Conservation (phyloP, 192 early-diverging fungal species). For the Backusella tuberculispora region DNA sequence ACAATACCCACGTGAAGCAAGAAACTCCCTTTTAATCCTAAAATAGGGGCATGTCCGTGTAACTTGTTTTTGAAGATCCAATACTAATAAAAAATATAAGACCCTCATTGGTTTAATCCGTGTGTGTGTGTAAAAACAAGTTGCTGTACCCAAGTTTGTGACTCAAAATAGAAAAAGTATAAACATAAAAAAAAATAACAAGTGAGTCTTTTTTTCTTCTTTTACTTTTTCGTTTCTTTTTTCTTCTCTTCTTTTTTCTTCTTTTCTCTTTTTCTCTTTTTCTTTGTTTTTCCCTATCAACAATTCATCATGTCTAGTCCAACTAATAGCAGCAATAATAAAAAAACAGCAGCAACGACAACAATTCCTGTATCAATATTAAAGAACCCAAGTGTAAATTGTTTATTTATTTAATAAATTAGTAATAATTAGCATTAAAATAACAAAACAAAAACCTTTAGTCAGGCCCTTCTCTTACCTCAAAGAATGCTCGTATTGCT, state of each 20-base stretch:
- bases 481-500: slow-evolving; percentile 23
- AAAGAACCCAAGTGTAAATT: slow-evolving; percentile 26
- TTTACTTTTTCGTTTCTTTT: no score
- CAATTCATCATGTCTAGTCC: slow-evolving; percentile 1
- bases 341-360: slow-evolving; percentile 15
- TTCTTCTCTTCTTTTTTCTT: neutral
- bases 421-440: neutral
- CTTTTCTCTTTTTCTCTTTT: neutral
- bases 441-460: neutral
- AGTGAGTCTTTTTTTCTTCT: neutral
- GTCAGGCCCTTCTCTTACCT: neutral
- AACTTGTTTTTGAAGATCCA: neutral
- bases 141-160: neutral
- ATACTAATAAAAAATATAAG: no score
- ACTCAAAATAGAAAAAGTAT: neutral
- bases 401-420: neutral
- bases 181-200: neutral
- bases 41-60: slow-evolving; percentile 14
- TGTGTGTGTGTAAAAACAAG: slow-evolving; percentile 7
- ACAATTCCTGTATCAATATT: slow-evolving; percentile 33
- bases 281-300: neutral
- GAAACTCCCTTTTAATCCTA: slow-evolving; percentile 6
- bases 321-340: slow-evolving; percentile 2
- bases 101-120: neutral
- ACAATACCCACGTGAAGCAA: slow-evolving; percentile 1